Evolutionary conservation across 129 eudicot genomes (phyloP).

Genomic region (Flaveria ramosissima): DNA sequence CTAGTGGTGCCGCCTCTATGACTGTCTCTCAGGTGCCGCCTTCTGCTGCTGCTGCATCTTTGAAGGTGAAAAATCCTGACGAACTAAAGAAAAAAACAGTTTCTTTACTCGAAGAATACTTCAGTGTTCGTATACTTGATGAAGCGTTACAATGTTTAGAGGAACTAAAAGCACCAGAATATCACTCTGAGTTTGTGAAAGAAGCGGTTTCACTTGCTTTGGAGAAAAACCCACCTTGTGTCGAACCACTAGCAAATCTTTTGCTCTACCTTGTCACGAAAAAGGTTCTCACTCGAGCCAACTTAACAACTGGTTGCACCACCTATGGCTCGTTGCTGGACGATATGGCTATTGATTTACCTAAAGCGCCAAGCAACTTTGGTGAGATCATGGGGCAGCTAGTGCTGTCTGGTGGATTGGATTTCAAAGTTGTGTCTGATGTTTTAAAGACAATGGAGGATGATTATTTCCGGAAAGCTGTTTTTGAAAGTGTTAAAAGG

Average conservation of each 20-base stretch:
- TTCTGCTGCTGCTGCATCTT: slow-evolving; percentile 33
- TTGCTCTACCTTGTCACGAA: slow-evolving; percentile 57
- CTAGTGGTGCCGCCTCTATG: slow-evolving; percentile 38
- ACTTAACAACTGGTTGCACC: slow-evolving; percentile 57
- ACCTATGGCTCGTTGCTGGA: slow-evolving; percentile 65
- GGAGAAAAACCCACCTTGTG: slow-evolving; percentile 84
- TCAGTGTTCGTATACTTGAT: slow-evolving; percentile 67
- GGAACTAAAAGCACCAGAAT: slow-evolving; percentile 80
- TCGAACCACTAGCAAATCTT: slow-evolving; percentile 69
- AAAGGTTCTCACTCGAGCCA: slow-evolving; percentile 58
- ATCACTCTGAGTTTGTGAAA: slow-evolving; percentile 72
- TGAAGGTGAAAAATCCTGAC: slow-evolving; percentile 37
- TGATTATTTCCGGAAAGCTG: slow-evolving; percentile 56
- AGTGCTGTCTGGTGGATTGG: slow-evolving; percentile 63
- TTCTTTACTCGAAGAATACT: slow-evolving; percentile 83
- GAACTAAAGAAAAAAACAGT: slow-evolving; percentile 61
- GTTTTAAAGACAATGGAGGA: slow-evolving; percentile 70
- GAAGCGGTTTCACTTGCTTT: slow-evolving; percentile 70
- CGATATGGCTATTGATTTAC: slow-evolving; percentile 83
- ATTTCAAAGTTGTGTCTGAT: slow-evolving; percentile 62
- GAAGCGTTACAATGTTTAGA: slow-evolving; percentile 86
- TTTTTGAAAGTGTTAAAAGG: slow-evolving; percentile 48
- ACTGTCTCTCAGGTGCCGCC: slow-evolving; percentile 35
- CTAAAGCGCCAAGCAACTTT: slow-evolving; percentile 77
- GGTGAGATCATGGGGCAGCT: slow-evolving; percentile 74